Base-by-base conservation (phyloP, 2,329 filamentous ascomycete species). In the Aspergillus amoenus region DNA sequence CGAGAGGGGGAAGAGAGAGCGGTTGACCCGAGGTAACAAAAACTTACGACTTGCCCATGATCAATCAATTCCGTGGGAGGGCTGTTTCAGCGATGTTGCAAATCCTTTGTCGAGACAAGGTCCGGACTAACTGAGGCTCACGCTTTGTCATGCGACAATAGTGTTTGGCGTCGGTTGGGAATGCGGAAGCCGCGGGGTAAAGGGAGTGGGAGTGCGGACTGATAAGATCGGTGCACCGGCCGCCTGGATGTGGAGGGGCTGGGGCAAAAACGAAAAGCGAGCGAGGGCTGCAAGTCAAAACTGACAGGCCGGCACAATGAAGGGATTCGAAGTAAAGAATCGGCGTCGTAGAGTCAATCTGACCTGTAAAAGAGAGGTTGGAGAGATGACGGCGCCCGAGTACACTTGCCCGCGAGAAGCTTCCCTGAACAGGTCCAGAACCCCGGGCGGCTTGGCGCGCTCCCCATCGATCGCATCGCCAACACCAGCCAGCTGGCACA, bases 1-100 rank as follows among this genome's bases (percentile, higher is more conserved):
- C 24, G 24, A 43, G 49, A 30, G 27, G 22, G 39, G 30, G 15
- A 9, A 37, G 17, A 51, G 46, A 21, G 47, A n/a, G 34, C 40
- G 55, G 50, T 59, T 52, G 50, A 51, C 41, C 48, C 27, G 47
- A 46, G 32, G 44, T 48, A 41, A 49, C 40, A 40, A 48, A 32
- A 42, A 71, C 71, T 72, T 67, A 73, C 71, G 71, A 73, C 64
- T 73, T 73, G 47, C 71, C 71, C 71, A 73, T 73, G 40, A 52
- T 71, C 56, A 62, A 66, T 57, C 48, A 59, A 59, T 57, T 56
- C 49, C 39, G 32, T 40, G 53, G 47, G 46, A 12, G 18, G 32
- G 11, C 39, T 39, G 49, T 3, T 50, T 6, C 4, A 39, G 43
- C 12, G 8, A 41, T 27, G 15, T 11, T 34, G 43, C 15, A 34